Conservation (phyloP, 2,329 filamentous ascomycete genomes). For the Colletotrichum sp. region DNA sequence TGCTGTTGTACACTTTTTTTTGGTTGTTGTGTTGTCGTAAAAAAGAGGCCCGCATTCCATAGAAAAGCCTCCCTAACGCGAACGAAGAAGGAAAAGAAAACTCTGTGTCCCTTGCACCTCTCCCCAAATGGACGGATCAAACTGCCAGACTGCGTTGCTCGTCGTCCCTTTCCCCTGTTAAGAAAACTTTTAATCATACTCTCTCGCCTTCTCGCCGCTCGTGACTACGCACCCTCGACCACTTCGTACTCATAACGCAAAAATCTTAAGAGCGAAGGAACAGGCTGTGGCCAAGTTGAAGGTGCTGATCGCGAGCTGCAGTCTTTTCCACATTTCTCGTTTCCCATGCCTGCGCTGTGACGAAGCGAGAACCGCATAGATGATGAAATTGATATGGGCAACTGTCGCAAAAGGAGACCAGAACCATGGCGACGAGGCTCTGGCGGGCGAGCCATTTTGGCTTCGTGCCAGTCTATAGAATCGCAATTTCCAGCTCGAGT, state of each 20-base stretch:
- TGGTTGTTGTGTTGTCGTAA: background rate
- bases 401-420: background rate
- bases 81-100: background rate
- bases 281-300: background rate
- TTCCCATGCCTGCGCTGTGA: background rate
- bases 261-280: background rate
- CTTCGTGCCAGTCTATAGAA: background rate
- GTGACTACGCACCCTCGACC: background rate
- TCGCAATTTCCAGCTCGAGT: background rate
- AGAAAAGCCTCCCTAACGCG: background rate
- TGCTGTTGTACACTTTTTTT: slow-evolving; percentile 10
- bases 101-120: background rate
- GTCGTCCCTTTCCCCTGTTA: background rate
- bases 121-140: background rate
- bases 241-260: background rate
- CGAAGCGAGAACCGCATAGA: background rate
- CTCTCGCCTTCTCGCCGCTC: background rate
- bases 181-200: background rate
- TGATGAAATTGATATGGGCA: background rate
- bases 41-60: background rate
- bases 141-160: background rate
- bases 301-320: background rate
- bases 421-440: background rate
- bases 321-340: background rate
- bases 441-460: background rate